Percentiles rank a stretch among this genome's conserved stretches.
Conservation (phyloP, 768 basidiomycete genomes). For the Paxillus rubicundulus region DNA sequence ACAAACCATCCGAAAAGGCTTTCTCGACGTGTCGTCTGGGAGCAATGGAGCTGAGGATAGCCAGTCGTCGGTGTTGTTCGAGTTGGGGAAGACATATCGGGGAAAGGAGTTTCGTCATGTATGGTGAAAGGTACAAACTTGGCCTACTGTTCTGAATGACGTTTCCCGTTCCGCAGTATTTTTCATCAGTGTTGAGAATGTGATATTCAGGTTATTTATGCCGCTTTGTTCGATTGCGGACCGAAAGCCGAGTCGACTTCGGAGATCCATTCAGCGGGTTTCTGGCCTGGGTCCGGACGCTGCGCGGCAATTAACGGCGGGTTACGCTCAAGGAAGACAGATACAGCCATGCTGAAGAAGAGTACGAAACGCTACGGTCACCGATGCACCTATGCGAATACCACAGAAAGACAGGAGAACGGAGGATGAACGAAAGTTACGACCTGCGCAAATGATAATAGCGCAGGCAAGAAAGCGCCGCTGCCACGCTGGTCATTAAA, state of each 20-base stretch:
- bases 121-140: conserved; percentile 16
- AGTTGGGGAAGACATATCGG: conserved; percentile 18
- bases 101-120: conserved; percentile 24
- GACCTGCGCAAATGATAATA: not conserved
- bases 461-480: not conserved
- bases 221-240: no score
- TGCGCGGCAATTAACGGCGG: no score
- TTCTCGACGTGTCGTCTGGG: conserved; percentile 5
- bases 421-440: not conserved
- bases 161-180: not conserved
- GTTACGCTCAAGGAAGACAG: no score
- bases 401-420: not conserved
- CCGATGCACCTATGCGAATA: not conserved
- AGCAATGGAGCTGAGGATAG: conserved; percentile 3
- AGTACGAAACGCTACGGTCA: no score
- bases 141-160: not conserved
- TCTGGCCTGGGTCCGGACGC: no score
- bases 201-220: no score
- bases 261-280: no score
- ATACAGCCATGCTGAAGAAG: no score
- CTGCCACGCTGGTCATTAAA: not conserved
- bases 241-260: no score
- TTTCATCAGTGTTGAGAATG: no score
- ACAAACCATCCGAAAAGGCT: conserved; percentile 10
- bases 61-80: conserved; percentile 18